Percentiles rank a stretch among this genome's conserved stretches.
These are phyloP conservation scores for Apiotrichum montevideense DNA, from an alignment of 1,284 basidiomycete species.

Conservation along the genomic window DNA sequence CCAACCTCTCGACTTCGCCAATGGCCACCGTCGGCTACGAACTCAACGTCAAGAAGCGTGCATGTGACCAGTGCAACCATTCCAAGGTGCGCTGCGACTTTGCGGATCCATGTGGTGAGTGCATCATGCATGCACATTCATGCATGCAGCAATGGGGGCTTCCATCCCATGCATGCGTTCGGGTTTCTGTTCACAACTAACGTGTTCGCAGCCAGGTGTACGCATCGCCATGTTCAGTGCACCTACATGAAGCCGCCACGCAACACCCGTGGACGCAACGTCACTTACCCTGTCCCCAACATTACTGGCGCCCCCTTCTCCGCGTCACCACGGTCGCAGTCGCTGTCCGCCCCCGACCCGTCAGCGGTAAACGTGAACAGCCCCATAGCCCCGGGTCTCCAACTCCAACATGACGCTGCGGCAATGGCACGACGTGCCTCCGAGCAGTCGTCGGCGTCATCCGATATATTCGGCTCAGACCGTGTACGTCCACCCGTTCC, in stretches of 20 bases:
- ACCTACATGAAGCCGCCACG: conserved; percentile 68
- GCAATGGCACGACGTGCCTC: neutral
- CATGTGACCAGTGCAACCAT: conserved; percentile 78
- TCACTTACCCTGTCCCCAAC: conserved; percentile 13
- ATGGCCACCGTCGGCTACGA: neutral
- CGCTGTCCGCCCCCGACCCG: neutral
- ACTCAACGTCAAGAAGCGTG: conserved; percentile 37
- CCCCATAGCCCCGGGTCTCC: neutral
- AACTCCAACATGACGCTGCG: neutral
- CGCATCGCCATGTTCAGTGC: conserved; percentile 63
- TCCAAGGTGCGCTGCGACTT: conserved; percentile 73
- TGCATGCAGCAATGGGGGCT: too few species aligned
- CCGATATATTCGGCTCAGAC: neutral
- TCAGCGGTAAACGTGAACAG: conserved; percentile 4
- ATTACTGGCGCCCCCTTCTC: conserved; percentile 12
- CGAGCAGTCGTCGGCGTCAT: neutral
- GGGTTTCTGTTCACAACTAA: too few species aligned
- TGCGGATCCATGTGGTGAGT: conserved; percentile 64
- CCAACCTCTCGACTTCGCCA: neutral
- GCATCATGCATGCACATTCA: neutral
- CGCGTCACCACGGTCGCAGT: conserved; percentile 21
- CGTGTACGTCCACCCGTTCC: conserved; percentile 5
- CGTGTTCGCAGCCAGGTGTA: conserved; percentile 61
- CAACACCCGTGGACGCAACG: conserved; percentile 10
- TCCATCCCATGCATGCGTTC: too few species aligned